Evolutionary conservation across 495 filamentous ascomycete species (phyloP).

Genomic region (Podospora sp.): DNA sequence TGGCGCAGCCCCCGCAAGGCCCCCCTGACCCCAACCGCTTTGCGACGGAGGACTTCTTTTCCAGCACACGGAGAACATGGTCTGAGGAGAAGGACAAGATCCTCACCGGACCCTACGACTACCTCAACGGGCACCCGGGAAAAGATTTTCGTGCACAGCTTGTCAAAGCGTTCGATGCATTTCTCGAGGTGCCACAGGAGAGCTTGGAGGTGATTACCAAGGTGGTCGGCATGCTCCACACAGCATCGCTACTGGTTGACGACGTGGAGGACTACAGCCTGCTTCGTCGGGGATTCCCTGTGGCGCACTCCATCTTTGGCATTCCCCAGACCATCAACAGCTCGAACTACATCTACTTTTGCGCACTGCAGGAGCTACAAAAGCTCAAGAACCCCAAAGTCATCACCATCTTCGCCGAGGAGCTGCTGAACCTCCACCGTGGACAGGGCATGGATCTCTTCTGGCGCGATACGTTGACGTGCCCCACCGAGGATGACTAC

Average conservation of each 20-base stretch:
- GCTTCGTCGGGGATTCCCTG: constrained; percentile 85
- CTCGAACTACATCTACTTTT: constrained; percentile 96
- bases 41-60: constrained; percentile 50
- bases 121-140: constrained; percentile 81
- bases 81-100: constrained; percentile 74
- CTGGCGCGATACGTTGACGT: constrained; percentile 93
- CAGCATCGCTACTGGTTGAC: constrained; percentile 88
- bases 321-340: constrained; percentile 96
- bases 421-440: constrained; percentile 90
- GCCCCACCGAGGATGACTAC: constrained; percentile 94
- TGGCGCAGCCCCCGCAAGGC: constrained; percentile 37
- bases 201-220: constrained; percentile 81
- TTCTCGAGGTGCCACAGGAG: constrained; percentile 79
- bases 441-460: constrained; percentile 98
- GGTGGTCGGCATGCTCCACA: constrained; percentile 92
- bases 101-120: constrained; percentile 83
- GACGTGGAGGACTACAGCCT: constrained; percentile 85
- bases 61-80: constrained; percentile 55
- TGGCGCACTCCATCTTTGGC: constrained; percentile 93
- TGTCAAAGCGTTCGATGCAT: constrained; percentile 88
- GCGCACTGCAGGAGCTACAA: constrained; percentile 77
- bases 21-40: constrained; percentile 50
- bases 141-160: constrained; percentile 88
- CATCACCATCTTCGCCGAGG: constrained; percentile 81
- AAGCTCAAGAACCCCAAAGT: constrained; percentile 71